These are phyloP conservation scores for Auriscalpium orientale DNA, from an alignment of 768 basidiomycete genomes.

Conservation along the genomic window DNA sequence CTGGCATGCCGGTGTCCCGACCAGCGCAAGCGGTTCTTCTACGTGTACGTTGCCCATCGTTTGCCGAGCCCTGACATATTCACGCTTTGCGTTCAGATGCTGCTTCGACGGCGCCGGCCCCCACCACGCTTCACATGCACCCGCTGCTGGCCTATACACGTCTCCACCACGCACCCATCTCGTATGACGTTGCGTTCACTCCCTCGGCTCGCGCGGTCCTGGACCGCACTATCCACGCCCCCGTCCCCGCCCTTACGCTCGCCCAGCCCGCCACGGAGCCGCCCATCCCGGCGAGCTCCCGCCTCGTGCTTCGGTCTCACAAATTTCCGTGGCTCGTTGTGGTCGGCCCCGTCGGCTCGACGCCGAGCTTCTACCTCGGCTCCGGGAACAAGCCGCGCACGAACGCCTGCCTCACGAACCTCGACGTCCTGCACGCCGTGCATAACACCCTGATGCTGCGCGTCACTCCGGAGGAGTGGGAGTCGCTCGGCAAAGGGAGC, in stretches of 20 bases:
- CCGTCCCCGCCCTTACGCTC: slow-evolving; percentile 50
- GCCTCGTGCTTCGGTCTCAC: slow-evolving; percentile 45
- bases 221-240: slow-evolving; percentile 43
- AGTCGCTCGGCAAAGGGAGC: slow-evolving; percentile 45
- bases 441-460: slow-evolving; percentile 47
- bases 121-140: slow-evolving; percentile 47
- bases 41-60: slow-evolving; percentile 28
- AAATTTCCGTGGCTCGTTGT: slow-evolving; percentile 58
- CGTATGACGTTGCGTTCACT: slow-evolving; percentile 49
- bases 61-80: neutral
- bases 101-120: slow-evolving; percentile 17
- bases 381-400: slow-evolving; percentile 9
- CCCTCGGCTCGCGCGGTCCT: slow-evolving; percentile 53
- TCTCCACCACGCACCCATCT: slow-evolving; percentile 51
- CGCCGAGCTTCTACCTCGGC: slow-evolving; percentile 17
- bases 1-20: slow-evolving; percentile 37
- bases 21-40: slow-evolving; percentile 29
- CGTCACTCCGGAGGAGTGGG: slow-evolving; percentile 63
- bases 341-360: slow-evolving; percentile 30
- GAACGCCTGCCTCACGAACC: slow-evolving; percentile 39
- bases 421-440: slow-evolving; percentile 55
- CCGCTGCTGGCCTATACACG: slow-evolving; percentile 52
- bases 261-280: slow-evolving; percentile 61
- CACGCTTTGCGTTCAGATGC: neutral
- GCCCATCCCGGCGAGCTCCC: slow-evolving; percentile 35